A percentile compares a stretch with the other conserved stretches of the same genome.
Conservation (phyloP, 2,329 filamentous ascomycete genomes). For the Aschersonia sp. region DNA sequence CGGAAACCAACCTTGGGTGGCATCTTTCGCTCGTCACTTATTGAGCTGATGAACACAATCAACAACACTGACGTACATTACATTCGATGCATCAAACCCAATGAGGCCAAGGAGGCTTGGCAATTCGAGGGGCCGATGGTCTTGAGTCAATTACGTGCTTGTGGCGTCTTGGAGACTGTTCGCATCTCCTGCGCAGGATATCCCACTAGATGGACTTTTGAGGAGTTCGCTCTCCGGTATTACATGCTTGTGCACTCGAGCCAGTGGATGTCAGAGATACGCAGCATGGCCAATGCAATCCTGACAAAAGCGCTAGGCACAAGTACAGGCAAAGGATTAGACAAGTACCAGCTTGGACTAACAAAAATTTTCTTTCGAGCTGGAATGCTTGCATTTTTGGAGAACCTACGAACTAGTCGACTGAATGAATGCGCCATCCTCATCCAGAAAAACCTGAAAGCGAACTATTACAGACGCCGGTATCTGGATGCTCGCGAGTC, state of each 20-base stretch:
- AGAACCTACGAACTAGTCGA: constrained; percentile 80
- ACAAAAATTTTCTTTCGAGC: constrained; percentile 99
- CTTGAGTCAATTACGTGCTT: constrained; percentile 87
- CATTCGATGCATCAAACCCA: constrained; percentile 97
- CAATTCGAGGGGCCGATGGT: constrained; percentile 99
- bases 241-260: constrained; percentile 92
- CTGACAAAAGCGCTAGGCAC: constrained; percentile 75
- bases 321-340: constrained; percentile 55
- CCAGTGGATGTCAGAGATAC: constrained; percentile 86
- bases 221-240: constrained; percentile 93
- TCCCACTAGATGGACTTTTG: constrained; percentile 95
- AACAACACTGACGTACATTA: constrained; percentile 98
- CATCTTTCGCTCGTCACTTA: constrained; percentile 96
- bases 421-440: constrained; percentile 90
- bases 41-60: constrained; percentile 96
- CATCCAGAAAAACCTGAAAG: constrained; percentile 96
- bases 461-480: constrained; percentile 85
- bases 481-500: constrained; percentile 78
- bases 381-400: constrained; percentile 95
- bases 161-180: constrained; percentile 96
- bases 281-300: constrained; percentile 87
- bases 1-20: constrained; percentile 93
- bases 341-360: constrained; percentile 94
- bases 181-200: constrained; percentile 96
- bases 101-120: constrained; percentile 93